Evolutionary conservation across 495 filamentous ascomycete genomes (phyloP).

Genomic region (Daldinia loculata): DNA sequence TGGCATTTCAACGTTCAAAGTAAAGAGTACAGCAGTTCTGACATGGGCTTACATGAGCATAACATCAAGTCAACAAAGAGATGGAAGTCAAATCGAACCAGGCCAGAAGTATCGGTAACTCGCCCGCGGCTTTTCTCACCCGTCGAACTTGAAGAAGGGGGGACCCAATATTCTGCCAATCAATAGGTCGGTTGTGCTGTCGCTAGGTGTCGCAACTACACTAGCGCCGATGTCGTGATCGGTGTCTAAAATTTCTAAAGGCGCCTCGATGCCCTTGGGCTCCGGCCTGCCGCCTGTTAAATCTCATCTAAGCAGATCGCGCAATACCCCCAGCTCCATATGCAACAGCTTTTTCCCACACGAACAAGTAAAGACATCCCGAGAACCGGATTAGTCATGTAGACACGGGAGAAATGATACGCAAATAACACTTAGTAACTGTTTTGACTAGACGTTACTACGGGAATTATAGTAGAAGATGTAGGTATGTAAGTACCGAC

Average conservation of each 20-base stretch:
- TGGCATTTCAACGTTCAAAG: not conserved
- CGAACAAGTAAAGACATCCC: slow-evolving; percentile 18
- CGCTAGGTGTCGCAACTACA: slow-evolving; percentile 41
- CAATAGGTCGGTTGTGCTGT: slow-evolving; percentile 31
- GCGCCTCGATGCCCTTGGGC: slow-evolving; percentile 15
- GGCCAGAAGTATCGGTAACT: slow-evolving; percentile 14
- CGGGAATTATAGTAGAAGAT: slow-evolving; percentile 1
- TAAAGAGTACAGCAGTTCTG: slow-evolving; percentile 4
- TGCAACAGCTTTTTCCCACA: slow-evolving; percentile 14
- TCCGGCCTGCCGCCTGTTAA: slow-evolving; percentile 26
- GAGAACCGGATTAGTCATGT: slow-evolving; percentile 44
- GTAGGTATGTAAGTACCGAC: slow-evolving; percentile 21
- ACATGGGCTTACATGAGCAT: slow-evolving; percentile 1
- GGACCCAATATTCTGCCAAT: slow-evolving; percentile 42
- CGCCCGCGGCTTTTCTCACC: slow-evolving; percentile 17
- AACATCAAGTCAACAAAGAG: not conserved
- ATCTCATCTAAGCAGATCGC: slow-evolving; percentile 39
- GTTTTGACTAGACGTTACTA: slow-evolving; percentile 8
- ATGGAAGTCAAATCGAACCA: not conserved
- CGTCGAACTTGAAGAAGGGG: slow-evolving; percentile 7
- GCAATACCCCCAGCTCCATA: slow-evolving; percentile 41
- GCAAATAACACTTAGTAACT: slow-evolving; percentile 8
- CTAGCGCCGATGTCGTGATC: slow-evolving; percentile 55
- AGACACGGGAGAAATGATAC: slow-evolving; percentile 3
- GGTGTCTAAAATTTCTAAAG: slow-evolving; percentile 45